Evolutionary conservation across 257 asterid genomes (phyloP), one percentile per base, ranked within the genome.

Genomic region (Solanum gandarillasii): DNA sequence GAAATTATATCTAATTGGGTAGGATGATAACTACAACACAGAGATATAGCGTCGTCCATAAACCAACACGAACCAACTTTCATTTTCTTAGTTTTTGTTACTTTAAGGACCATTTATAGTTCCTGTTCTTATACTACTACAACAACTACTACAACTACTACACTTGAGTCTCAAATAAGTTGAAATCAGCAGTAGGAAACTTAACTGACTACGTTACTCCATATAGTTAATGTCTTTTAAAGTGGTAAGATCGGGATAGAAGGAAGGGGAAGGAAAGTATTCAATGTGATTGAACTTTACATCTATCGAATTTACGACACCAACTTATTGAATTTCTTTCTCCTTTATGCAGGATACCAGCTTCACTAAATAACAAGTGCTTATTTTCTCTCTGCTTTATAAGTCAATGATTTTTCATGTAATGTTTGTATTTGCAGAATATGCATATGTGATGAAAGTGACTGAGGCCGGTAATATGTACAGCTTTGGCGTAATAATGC

Each of bases 401-500:
- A 38, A 36, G 29, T 72, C 60, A 3, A 39, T 39, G 58, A 83
- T 5, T 83, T 83, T 23, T 83, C 23, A 25, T 20, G 25, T 84
- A 84, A 55, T 25, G 10, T 74, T 5, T 35, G 21, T n/a, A 32
- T 48, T 36, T 25, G 75, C 88, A 87, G 88, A 87, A 35, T 87
- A 87, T 76, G 78, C 78, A n/a, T 84, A 84, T 68, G 48, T 68
- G 60, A 84, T 84, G 86, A 36, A 62, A 65, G 78, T 87, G 31
- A 87, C 76, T 13, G 70, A 38, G 32, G 82, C 88, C 9, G 86
- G 88, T 83, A 87, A 87, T 55, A 87, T 76, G n/a, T 87, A 74
- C 5, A 87, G 86, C 65, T 87, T 75, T 41, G 88, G 86, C 18
- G 73, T 60, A 21, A 87, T 87, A 27, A 43, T 87, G 78, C 86